Percentiles rank a stretch among this genome's conserved stretches.
Conservation (phyloP, 2,329 filamentous ascomycete species). For the Chaetoscypha palmicola region DNA sequence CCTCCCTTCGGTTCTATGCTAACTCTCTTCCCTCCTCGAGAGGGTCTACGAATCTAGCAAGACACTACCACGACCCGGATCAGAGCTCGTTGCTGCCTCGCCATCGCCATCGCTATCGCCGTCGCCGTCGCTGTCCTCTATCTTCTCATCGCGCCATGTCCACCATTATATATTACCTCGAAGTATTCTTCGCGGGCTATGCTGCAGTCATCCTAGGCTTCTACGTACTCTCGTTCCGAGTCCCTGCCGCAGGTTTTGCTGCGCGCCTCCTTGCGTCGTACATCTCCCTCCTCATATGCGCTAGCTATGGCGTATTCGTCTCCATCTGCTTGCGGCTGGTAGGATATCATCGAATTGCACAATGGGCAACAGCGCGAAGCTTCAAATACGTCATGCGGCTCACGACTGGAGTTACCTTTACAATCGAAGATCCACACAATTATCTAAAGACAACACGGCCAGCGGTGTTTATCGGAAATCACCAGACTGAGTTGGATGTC, state of each 20-base stretch:
- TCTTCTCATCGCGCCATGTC: conserved; percentile 20
- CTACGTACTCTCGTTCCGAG: conserved; percentile 54
- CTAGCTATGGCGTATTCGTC: conserved; percentile 68
- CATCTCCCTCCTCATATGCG: conserved; percentile 50
- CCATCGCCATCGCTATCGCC: conserved; percentile 4
- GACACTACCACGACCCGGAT: not conserved
- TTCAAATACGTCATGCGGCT: conserved; percentile 76
- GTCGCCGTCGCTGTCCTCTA: conserved; percentile 1
- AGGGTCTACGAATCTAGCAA: conserved; percentile 21
- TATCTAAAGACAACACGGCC: conserved; percentile 55
- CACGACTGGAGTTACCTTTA: conserved; percentile 72
- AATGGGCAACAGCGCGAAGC: conserved; percentile 73
- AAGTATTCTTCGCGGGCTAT: conserved; percentile 46
- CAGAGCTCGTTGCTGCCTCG: not conserved
- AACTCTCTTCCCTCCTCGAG: conserved; percentile 24
- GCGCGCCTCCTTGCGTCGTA: conserved; percentile 63
- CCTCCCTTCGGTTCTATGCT: conserved; percentile 18
- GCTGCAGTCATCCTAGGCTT: conserved; percentile 45
- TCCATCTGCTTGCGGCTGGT: conserved; percentile 63
- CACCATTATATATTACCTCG: conserved; percentile 29
- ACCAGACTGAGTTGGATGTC: conserved; percentile 94
- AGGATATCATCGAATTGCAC: conserved; percentile 68
- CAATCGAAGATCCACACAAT: conserved; percentile 59
- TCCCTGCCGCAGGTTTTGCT: conserved; percentile 57
- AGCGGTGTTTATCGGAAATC: conserved; percentile 87